Evolutionary conservation across 768 basidiomycete species (phyloP).

Genomic region (Boletus coccyginus): DNA sequence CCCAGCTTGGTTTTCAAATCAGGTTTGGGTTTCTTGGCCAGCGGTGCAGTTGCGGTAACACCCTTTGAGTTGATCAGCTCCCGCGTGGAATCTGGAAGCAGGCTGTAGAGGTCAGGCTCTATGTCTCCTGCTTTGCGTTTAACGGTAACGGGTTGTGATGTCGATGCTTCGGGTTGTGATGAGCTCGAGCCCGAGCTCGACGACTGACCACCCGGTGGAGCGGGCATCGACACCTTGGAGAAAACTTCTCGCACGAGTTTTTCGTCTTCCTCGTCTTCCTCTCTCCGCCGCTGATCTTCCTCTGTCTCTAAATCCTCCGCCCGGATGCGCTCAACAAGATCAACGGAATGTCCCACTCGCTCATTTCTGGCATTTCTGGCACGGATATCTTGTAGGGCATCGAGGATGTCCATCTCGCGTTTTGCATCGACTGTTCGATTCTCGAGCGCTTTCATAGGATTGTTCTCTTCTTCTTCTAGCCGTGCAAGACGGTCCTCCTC

Average conservation of each 20-base stretch:
- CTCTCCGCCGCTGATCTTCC: slow-evolving; percentile 66
- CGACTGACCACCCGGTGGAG: slow-evolving; percentile 14
- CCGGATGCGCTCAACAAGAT: slow-evolving; percentile 60
- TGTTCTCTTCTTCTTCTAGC: slow-evolving; percentile 89
- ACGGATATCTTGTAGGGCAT: slow-evolving; percentile 90
- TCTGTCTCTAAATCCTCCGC: slow-evolving; percentile 73
- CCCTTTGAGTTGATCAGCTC: slow-evolving; percentile 54
- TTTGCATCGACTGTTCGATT: slow-evolving; percentile 90
- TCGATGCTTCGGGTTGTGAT: slow-evolving; percentile 16
- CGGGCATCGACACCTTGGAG: slow-evolving; percentile 58
- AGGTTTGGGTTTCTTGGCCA: slow-evolving; percentile 60
- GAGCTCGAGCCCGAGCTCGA: slow-evolving; percentile 19
- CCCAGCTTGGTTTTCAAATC: slow-evolving; percentile 64
- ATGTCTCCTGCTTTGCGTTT: slow-evolving; percentile 83
- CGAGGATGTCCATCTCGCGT: slow-evolving; percentile 97
- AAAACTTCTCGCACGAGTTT: slow-evolving; percentile 85
- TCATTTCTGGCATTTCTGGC: slow-evolving; percentile 88
- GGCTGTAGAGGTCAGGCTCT: slow-evolving; percentile 67
- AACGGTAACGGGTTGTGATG: slow-evolving; percentile 53
- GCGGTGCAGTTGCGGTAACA: slow-evolving; percentile 33
- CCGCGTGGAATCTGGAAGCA: slow-evolving; percentile 65
- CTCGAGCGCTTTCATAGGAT: slow-evolving; percentile 97
- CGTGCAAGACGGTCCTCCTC: slow-evolving; percentile 84
- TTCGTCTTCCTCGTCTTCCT: slow-evolving; percentile 91
- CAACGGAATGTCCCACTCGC: slow-evolving; percentile 71